A percentile compares a stretch with the other conserved stretches of the same genome.
phyloP scores from a whole-genome alignment of 441 rosid species.

The Cnidoscolus chayamansa region DNA sequence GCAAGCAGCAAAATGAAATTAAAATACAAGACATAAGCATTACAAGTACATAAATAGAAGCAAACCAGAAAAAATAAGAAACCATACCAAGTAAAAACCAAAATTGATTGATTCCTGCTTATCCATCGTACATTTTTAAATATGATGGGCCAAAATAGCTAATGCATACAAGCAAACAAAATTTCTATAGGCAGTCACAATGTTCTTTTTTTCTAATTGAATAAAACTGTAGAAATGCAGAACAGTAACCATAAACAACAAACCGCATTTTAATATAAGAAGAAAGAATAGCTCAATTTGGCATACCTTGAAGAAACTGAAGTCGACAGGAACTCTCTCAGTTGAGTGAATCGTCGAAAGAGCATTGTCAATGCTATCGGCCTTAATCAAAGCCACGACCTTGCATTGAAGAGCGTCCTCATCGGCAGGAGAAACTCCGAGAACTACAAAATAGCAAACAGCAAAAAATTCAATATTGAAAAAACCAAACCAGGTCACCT shows the following conservation, averaged over 20 bases:
- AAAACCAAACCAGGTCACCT: not conserved
- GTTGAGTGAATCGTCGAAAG: constrained; percentile 51
- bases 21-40: not conserved
- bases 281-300: not conserved
- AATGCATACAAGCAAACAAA: not conserved
- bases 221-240: not conserved
- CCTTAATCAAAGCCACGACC: constrained; percentile 72
- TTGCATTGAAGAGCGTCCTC: constrained; percentile 88
- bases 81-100: not conserved
- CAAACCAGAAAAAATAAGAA: not conserved
- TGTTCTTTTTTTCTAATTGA: not conserved
- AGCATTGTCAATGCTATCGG: constrained; percentile 59
- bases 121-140: not conserved
- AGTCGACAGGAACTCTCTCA: constrained; percentile 46
- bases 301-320: constrained; percentile 61
- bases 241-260: not conserved
- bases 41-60: not conserved
- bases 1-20: not conserved
- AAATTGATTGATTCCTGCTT: not conserved
- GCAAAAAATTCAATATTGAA: not conserved
- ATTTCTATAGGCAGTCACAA: not conserved
- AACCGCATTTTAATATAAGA: not conserved
- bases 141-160: not conserved
- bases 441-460: constrained; percentile 38
- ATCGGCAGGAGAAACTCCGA: constrained; percentile 50